Conservation (phyloP, 768 basidiomycete species). For the Suillus subalutaceus region DNA sequence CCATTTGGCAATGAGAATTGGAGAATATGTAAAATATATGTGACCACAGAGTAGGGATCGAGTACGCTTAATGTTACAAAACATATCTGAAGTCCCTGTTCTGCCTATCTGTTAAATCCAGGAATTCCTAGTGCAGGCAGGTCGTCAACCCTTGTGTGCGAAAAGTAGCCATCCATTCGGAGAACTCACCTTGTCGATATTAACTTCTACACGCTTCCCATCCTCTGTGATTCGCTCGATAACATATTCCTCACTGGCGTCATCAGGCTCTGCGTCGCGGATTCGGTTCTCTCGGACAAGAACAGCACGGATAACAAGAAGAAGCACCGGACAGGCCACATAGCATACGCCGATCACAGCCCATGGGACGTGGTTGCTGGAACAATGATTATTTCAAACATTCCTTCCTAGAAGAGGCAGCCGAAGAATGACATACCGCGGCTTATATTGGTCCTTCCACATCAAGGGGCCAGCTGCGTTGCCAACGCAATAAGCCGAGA, state of each 20-base stretch:
- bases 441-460: slow-evolving; percentile 67
- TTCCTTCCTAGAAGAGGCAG: not conserved
- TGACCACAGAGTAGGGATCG: not conserved
- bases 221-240: slow-evolving; percentile 48
- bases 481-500: slow-evolving; percentile 61
- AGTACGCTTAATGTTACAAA: slow-evolving; percentile 37
- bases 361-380: slow-evolving; percentile 70
- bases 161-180: not conserved
- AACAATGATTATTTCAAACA: not conserved
- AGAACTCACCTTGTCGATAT: slow-evolving; percentile 58
- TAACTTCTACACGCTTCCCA: slow-evolving; percentile 53
- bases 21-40: not conserved
- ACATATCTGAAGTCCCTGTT: slow-evolving; percentile 77
- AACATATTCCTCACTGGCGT: slow-evolving; percentile 59
- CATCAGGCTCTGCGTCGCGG: slow-evolving; percentile 54
- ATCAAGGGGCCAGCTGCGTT: slow-evolving; percentile 71
- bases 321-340: slow-evolving; percentile 46
- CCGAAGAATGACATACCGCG: slow-evolving; percentile 41
- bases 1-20: not conserved
- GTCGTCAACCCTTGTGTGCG: too few species aligned
- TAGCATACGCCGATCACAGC: slow-evolving; percentile 67
- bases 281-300: slow-evolving; percentile 56
- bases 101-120: slow-evolving; percentile 74
- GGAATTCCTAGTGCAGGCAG: slow-evolving; percentile 52
- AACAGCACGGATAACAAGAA: slow-evolving; percentile 50